Base-by-base conservation (phyloP, 345 rosid genomes). In the Salix arbutifolia region DNA sequence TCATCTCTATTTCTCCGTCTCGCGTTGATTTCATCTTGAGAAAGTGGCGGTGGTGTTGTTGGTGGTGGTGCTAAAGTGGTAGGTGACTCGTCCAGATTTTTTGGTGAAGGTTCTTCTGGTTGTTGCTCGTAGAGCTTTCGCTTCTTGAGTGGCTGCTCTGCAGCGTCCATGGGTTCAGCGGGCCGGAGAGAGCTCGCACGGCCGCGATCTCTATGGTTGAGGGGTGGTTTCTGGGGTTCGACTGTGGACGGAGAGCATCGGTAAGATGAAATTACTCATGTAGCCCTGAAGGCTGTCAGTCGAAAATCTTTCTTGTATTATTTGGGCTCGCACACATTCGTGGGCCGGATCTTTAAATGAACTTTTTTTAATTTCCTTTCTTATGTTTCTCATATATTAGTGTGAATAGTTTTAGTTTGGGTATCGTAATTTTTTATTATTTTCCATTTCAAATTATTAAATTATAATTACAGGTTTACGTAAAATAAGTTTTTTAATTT, bases 131-230 rank as follows among this genome's bases (percentile, higher is more conserved):
- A 90, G 26, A 95, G 85, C 85, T 83, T 90, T 72, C 99, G 87
- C 87, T 95, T 95, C 88, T 95, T 95, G 28, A 93, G 89, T 3
- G 99, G 99, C 86, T 95, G 98, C 86, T 91, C 96, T 35, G 92
- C 84, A 73, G 81, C 56, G 67, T 72, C 72, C 81, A 78, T 78
- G 76, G 76, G 65, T 23, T 48, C 40, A 35, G 67, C 64, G 3
- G 23, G 23, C n/a, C 42, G 18, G 64, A 40, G 73, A 40, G 38
- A 28, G 33, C 38, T 4, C 14, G 52, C 28, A 37, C 17, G 17
- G 50, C 16, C 50, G 50, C 50, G 1, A n/a, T 18, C 26, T 23
- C 70, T 19, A 26, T 48, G 70, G 48, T 74, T 50, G 33, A 31
- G 33, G 35, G 40, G 23, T 48, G 44, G 48, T 74, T 66, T 48